Percentiles rank a stretch among this genome's conserved stretches.
These are phyloP conservation scores for Aspergillus cejpii DNA, from an alignment of 2,329 filamentous ascomycete species.

Conservation along the genomic window DNA sequence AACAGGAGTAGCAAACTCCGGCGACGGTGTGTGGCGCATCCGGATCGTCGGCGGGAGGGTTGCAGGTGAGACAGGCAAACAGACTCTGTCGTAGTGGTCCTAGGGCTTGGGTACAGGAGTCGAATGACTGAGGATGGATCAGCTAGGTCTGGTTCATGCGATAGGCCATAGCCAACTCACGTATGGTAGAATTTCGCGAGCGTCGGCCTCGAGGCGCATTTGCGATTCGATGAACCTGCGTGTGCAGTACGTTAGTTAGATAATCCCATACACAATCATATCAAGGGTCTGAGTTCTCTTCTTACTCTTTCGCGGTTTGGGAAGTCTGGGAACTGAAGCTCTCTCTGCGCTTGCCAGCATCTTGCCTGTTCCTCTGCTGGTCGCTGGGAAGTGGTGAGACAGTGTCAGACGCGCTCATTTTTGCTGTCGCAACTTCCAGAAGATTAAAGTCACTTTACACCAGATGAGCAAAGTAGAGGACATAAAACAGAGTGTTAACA, in stretches of 20 bases:
- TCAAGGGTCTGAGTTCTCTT: neutral
- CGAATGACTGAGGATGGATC: conserved; percentile 63
- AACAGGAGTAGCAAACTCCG: conserved; percentile 93
- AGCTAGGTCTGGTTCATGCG: conserved; percentile 6
- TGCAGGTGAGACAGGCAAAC: conserved; percentile 91
- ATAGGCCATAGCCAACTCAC: conserved; percentile 50
- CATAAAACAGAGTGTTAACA: neutral
- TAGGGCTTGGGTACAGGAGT: conserved; percentile 84
- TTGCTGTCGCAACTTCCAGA: neutral
- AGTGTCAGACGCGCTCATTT: conserved; percentile 22
- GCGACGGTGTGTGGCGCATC: conserved; percentile 63
- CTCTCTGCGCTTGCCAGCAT: conserved; percentile 26
- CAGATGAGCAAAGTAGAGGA: neutral
- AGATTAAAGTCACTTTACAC: neutral
- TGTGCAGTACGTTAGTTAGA: neutral
- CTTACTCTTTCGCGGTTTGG: conserved; percentile 65
- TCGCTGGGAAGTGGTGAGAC: conserved; percentile 9
- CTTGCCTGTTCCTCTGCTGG: conserved; percentile 8
- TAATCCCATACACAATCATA: neutral
- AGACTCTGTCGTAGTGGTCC: conserved; percentile 80
- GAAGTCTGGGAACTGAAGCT: conserved; percentile 52
- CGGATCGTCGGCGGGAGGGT: conserved; percentile 62
- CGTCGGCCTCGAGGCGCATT: conserved; percentile 86
- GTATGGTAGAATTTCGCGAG: conserved; percentile 88
- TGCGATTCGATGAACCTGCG: conserved; percentile 78